Evolutionary conservation across 2,329 filamentous ascomycete genomes (phyloP), one percentile per base, ranked within the genome.

Genomic region (Salinomyces thailandicus): DNA sequence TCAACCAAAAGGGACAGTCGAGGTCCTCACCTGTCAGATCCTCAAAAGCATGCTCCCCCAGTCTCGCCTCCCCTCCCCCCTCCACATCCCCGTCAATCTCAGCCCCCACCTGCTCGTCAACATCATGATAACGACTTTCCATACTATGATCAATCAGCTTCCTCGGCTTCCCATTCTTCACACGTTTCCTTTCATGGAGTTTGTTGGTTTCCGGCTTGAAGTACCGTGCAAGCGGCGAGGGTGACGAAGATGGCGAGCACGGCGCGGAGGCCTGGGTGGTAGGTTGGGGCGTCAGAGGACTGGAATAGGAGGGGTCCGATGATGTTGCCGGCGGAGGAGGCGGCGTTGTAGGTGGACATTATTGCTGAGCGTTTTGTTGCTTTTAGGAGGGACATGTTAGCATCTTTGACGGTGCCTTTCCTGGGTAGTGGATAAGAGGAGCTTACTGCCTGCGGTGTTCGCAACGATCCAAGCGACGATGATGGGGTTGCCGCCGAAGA

Each of bases 391-490:
- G 9, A 2, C 22, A 26, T 8, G 22, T 26, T 26, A 26, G 22
- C 22, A n/a, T n/a, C n/a, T n/a, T 26, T 26, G 20, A 24, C n/a
- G 20, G 20, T 7, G 20, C n/a, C n/a, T 24, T 24, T 24, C 20
- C 20, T 7, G 20, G 20, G n/a, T 24, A 7, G 7, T 24, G 7
- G 7, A 7, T 7, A 24, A n/a, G 20, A 7, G 20, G 7, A 7
- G n/a, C 22, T 26, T 26, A 26, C 22, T 73, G 5, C 79, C 79
- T 0, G 67, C 79, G 0, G 76, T 81, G 53, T 83, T 83, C 5
- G 71, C 75, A 5, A 81, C 68, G 39, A 81, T 76, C 79, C 79
- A 84, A 0, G 73, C 69, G 0, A 81, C 72, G 17, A 80, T 71
- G 7, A 83, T 61, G 0, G 77, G 77, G 47, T 79, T 80, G 1